A percentile compares a stretch with the other conserved stretches of the same genome.
These are phyloP conservation scores for Hibiscus syriacus DNA, from an alignment of 345 rosid species.

Conservation along the genomic window DNA sequence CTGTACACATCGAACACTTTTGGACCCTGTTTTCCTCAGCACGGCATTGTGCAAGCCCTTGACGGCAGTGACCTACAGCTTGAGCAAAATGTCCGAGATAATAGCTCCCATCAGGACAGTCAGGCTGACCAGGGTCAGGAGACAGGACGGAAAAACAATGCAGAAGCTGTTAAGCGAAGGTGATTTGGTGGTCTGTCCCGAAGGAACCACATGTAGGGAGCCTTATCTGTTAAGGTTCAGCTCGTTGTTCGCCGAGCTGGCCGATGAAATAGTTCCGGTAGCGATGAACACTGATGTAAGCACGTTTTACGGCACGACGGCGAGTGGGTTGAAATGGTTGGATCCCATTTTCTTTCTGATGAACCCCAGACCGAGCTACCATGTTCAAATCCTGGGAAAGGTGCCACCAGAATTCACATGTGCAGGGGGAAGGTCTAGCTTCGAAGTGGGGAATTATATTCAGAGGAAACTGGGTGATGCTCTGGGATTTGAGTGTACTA, in stretches of 20 bases:
- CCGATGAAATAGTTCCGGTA: constrained; percentile 80
- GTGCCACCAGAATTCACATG: constrained; percentile 83
- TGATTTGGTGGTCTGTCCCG: constrained; percentile 80
- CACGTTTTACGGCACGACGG: constrained; percentile 91
- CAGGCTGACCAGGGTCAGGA: constrained; percentile 62
- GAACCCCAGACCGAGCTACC: constrained; percentile 68
- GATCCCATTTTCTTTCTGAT: constrained; percentile 89
- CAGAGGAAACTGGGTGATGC: constrained; percentile 80
- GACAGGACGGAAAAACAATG: constrained; percentile 65
- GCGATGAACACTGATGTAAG: constrained; percentile 83
- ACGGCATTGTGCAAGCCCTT: constrained; percentile 49
- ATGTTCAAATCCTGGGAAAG: constrained; percentile 57
- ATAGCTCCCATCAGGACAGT: constrained; percentile 80
- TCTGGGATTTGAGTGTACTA: constrained; percentile 89
- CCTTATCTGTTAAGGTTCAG: constrained; percentile 80
- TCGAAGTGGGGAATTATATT: constrained; percentile 82
- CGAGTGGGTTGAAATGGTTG: constrained; percentile 82
- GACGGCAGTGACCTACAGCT: constrained; percentile 84
- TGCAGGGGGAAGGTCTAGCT: constrained; percentile 72
- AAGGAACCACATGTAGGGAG: constrained; percentile 92
- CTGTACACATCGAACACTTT: constrained; percentile 75
- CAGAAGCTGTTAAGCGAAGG: constrained; percentile 51
- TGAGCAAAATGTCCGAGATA: constrained; percentile 78
- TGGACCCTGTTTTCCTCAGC: constrained; percentile 82
- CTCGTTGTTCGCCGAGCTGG: constrained; percentile 76